Evolutionary conservation across 768 basidiomycete genomes (phyloP).

Genomic region (Strobilomyces confusus): DNA sequence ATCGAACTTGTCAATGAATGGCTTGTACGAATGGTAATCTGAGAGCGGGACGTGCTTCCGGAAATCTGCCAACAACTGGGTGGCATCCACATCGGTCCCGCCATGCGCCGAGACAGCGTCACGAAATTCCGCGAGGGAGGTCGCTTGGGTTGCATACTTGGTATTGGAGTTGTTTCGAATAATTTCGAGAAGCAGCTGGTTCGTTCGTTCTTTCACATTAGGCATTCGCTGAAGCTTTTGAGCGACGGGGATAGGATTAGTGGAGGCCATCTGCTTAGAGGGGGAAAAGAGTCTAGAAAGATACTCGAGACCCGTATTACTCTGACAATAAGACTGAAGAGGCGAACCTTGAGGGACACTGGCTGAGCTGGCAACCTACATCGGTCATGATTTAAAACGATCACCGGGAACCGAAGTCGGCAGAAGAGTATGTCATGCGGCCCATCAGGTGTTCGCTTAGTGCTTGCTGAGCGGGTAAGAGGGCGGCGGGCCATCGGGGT

Average conservation of each 20-base stretch:
- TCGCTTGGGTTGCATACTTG: neutral
- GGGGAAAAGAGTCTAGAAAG: too few species aligned
- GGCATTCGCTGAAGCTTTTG: neutral
- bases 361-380: too few species aligned
- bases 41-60: neutral
- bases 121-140: neutral
- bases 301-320: too few species aligned
- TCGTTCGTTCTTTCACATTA: neutral
- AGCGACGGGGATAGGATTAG: neutral
- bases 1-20: conserved; percentile 12
- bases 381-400: too few species aligned
- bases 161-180: neutral
- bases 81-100: neutral
- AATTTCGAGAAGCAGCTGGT: neutral
- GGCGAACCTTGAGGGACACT: too few species aligned
- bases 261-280: too few species aligned
- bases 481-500: too few species aligned
- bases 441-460: too few species aligned
- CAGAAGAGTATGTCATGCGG: too few species aligned
- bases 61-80: neutral
- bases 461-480: too few species aligned
- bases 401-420: too few species aligned
- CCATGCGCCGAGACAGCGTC: neutral
- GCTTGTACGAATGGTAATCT: conserved; percentile 11
- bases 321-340: too few species aligned